Conservation (phyloP, 73 alveolate genomes). For the Tetrahymena elliotti region DNA sequence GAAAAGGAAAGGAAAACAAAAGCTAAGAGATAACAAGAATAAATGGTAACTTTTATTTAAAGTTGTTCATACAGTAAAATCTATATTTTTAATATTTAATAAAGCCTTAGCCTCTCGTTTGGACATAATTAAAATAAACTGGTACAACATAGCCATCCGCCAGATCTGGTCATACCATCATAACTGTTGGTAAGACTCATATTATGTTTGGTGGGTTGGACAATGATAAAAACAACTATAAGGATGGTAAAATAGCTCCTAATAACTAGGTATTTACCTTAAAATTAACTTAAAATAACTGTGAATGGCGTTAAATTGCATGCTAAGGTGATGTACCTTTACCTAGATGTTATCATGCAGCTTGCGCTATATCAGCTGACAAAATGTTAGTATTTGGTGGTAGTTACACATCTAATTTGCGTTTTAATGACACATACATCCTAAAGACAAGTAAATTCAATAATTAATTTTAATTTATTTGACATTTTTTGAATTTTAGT, state of each 20-base stretch:
- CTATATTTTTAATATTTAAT: neutral
- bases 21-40: neutral
- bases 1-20: neutral
- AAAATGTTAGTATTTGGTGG: conserved; percentile 82
- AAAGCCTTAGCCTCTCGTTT: conserved; percentile 80
- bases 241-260: conserved; percentile 63
- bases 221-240: conserved; percentile 32
- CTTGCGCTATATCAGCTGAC: conserved; percentile 64
- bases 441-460: conserved; percentile 42
- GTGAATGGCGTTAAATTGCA: conserved; percentile 64
- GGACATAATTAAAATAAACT: conserved; percentile 60
- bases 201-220: conserved; percentile 85
- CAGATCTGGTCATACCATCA: conserved; percentile 81
- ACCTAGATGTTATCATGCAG: conserved; percentile 76
- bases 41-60: neutral
- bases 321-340: conserved; percentile 56
- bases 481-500: neutral
- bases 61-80: neutral
- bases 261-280: conserved; percentile 42
- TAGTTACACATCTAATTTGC: conserved; percentile 48
- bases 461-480: neutral
- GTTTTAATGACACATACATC: conserved; percentile 73
- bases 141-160: conserved; percentile 72
- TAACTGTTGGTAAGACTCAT: conserved; percentile 59
- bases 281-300: conserved; percentile 23